Evolutionary conservation across 305 asterid species (phyloP), one percentile per base, ranked within the genome.

Genomic region (Ilex paraguariensis): DNA sequence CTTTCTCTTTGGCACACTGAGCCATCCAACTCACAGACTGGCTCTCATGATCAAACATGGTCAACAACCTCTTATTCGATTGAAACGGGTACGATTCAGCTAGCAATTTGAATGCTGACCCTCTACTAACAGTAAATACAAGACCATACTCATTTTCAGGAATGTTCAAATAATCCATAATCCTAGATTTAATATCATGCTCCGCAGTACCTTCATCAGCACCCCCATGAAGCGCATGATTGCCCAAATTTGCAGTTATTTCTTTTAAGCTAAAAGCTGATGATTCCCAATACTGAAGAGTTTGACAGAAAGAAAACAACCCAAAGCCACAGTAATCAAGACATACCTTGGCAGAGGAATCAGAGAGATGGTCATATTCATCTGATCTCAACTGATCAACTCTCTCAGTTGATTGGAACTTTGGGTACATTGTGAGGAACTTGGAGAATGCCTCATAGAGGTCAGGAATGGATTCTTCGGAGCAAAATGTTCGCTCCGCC

Each of bases 311-410:
- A 11, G 80, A 75, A 60, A 75, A 75, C 71, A 75, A 66, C 15
- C 80, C 80, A 50, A 66, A 75, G 13, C 80, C 80, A 61, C 80
- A 75, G 56, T 75, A 75, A 63, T 75, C 80, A 67, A 75, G 80
- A 57, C 80, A 75, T 63, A 75, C 76, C 76, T 75, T 75, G 9
- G 73, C 64, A 21, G 56, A 73, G 10, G 60, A 39, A n/a, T 63
- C 80, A 59, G 65, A 62, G 10, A 75, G 59, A 54, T 75, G 73
- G 44, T 55, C 21, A 45, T 75, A 75, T 67, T 75, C 80, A 50
- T 66, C 54, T 57, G 64, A 54, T 60, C 80, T 70, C 68, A 75
- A 42, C 28, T 75, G 70, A 45, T 75, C 76, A 66, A 75, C 60
- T 63, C 46, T 70, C 33, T 75, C 80, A 2, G 80, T 64, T 11